Evolutionary conservation across 75 land plant genomes (phyloP), one percentile per base, ranked within the genome.

Genomic region (Picea glauca): DNA sequence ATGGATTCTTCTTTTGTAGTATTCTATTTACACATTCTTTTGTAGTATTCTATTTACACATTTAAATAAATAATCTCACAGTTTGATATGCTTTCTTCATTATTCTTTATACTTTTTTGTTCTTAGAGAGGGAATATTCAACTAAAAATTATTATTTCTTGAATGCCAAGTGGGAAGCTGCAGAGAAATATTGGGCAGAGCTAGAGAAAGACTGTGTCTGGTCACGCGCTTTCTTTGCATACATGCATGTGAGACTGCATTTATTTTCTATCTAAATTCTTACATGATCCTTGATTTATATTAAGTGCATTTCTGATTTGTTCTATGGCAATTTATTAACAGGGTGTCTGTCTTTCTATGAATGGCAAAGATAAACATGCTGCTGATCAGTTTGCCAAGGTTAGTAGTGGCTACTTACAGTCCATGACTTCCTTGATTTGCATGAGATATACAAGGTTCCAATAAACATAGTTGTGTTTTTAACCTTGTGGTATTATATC

Each of bases 181-280:
- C 84, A 73, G 85, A 78, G 58, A 85, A 78, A 64, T 85, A 78
- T 80, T 85, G 87, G 87, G 80, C 50, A 58, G 87, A 85, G 78
- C 80, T 85, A 76, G 78, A 85, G 60, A 58, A 76, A 62, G 87
- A 85, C 58, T 81, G 84, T 75, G 87, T 78, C 62, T 85, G 87
- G 87, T 85, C 84, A 40, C 79, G 80, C 4, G 84, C 87, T 31
- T 85, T 85, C 63, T 85, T 85, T 82, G 84, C 87, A 8, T 85
- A 85, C 74, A 62, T 85, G 73, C 84, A 85, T 81, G 87, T 85
- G 60, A 78, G 74, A 30, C 20, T 58, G 32, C 59, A 20, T 60
- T 58, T 60, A 20, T 60, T 30, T 58, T 4, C 15, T 18, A 31
- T 81, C 26, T 3, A 23, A 77, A 77, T 1, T 18, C 14, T 72